A percentile compares a stretch with the other conserved stretches of the same genome.
phyloP scores from a whole-genome alignment of 1,139 yeast genomes.

The Pichia sp. region DNA sequence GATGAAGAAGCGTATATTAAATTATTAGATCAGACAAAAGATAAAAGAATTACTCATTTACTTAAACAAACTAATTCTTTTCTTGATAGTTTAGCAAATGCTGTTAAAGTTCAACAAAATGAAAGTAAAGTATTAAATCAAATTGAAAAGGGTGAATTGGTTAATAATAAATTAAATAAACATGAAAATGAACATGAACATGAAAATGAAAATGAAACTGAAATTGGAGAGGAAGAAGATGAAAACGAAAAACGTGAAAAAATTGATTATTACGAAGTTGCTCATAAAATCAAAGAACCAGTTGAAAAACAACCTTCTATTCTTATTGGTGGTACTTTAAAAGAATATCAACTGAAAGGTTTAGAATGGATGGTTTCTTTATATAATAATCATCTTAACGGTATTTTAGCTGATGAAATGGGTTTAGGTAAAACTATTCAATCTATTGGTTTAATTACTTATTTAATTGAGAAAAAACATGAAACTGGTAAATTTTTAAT shows the following conservation, averaged over 20 bases:
- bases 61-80: constrained; percentile 72
- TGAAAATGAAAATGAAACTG: constrained; percentile 26
- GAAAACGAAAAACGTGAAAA: constrained; percentile 53
- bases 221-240: constrained; percentile 41
- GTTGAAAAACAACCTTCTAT: constrained; percentile 59
- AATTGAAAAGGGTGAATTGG: constrained; percentile 29
- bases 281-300: constrained; percentile 66
- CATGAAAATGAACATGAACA: constrained; percentile 4
- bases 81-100: constrained; percentile 70
- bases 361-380: constrained; percentile 98
- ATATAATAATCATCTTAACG: constrained; percentile 86
- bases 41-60: constrained; percentile 75
- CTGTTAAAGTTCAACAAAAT: constrained; percentile 68
- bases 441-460: constrained; percentile 69
- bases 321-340: constrained; percentile 79
- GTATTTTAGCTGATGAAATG: constrained; percentile 94
- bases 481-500: constrained; percentile 69
- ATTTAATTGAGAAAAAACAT: constrained; percentile 62
- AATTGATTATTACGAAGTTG: constrained; percentile 73
- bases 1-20: constrained; percentile 83
- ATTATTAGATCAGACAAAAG: constrained; percentile 74
- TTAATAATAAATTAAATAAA: constrained; percentile 10
- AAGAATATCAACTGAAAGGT: constrained; percentile 91
- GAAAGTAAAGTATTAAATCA: constrained; percentile 39
- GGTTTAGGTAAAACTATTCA: constrained; percentile 88